These are phyloP conservation scores for Clarkia xantiana DNA, from an alignment of 345 rosid genomes.

Conservation along the genomic window DNA sequence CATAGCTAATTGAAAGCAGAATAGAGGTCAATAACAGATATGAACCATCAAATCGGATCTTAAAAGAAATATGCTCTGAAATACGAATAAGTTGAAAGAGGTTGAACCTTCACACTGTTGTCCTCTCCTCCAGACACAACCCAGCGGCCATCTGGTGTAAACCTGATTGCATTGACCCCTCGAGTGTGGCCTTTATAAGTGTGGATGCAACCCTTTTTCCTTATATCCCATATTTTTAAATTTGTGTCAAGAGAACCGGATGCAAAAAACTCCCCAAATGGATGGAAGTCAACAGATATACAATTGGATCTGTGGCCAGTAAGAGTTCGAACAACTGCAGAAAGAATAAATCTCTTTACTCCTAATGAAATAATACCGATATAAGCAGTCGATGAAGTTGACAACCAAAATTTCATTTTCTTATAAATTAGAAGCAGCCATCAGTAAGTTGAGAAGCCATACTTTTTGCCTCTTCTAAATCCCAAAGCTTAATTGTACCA, in stretches of 20 bases:
- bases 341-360: slow-evolving; percentile 2
- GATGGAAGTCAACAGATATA: slow-evolving; percentile 91
- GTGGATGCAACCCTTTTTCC: slow-evolving; percentile 94
- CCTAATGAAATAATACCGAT: too few relatives aligned
- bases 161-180: slow-evolving; percentile 90
- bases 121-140: slow-evolving; percentile 99
- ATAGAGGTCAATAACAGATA: too few relatives aligned
- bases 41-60: too few relatives aligned
- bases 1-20: slow-evolving; percentile 42
- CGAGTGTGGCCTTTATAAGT: slow-evolving; percentile 98
- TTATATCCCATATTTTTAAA: slow-evolving; percentile 97
- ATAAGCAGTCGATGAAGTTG: too few relatives aligned
- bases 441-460: slow-evolving; percentile 18
- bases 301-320: slow-evolving; percentile 97
- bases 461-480: slow-evolving; percentile 97
- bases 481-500: slow-evolving; percentile 97
- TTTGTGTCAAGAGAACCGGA: slow-evolving; percentile 97
- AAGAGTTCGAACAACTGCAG: slow-evolving; percentile 84
- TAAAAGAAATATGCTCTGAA: too few relatives aligned
- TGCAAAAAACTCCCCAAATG: slow-evolving; percentile 97
- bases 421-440: neutral
- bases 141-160: slow-evolving; percentile 99
- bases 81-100: slow-evolving; percentile 1
- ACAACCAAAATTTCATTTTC: neutral
- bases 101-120: slow-evolving; percentile 72